Evolutionary conservation across 305 asterid genomes (phyloP).

Genomic region (Withania somnifera): DNA sequence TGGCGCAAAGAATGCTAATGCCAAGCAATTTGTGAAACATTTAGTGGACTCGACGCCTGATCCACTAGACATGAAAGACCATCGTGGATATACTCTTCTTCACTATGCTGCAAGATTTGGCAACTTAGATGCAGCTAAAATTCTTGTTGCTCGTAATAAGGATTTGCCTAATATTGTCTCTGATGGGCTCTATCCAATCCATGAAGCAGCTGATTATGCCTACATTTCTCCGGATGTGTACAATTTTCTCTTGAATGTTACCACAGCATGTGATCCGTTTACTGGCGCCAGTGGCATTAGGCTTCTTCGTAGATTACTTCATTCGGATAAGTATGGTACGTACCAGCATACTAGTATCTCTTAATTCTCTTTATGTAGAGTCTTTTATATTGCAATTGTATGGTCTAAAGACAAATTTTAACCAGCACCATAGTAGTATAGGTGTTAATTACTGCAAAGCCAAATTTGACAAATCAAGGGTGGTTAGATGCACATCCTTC

Average conservation of each 20-base stretch:
- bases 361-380: background rate
- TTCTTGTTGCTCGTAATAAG: background rate
- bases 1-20: background rate
- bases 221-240: background rate
- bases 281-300: background rate
- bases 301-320: background rate
- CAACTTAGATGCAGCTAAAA: conserved; percentile 8
- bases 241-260: background rate
- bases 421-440: too few relatives aligned
- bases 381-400: too few relatives aligned
- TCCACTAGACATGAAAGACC: conserved; percentile 2
- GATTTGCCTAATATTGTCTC: background rate
- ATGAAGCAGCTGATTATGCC: background rate
- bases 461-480: too few relatives aligned
- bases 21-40: background rate
- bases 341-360: background rate
- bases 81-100: conserved; percentile 11
- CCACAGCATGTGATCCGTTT: background rate
- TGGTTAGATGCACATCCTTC: too few relatives aligned
- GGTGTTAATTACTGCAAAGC: too few relatives aligned
- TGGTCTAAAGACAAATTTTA: too few relatives aligned
- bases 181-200: background rate
- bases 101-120: conserved; percentile 24
- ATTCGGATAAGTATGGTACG: background rate
- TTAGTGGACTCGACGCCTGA: background rate